Base-by-base conservation (phyloP, 352 stramenopile genomes). In the Pythium biforme region DNA sequence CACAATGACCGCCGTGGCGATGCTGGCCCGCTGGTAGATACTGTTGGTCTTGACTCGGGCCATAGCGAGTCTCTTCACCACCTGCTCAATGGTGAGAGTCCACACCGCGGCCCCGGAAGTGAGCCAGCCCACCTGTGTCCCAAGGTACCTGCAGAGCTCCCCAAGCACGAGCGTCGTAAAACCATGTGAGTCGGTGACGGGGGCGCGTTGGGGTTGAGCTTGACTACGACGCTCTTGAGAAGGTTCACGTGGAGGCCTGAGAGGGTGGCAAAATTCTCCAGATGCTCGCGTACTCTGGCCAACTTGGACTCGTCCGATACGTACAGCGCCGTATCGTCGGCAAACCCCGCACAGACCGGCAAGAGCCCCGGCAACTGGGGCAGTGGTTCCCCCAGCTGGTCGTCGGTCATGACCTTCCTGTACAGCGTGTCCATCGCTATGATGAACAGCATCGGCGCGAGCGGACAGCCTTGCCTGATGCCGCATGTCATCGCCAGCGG, bases 371-470 rank as follows among this genome's bases (percentile, higher is more conserved):
- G 37, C 6, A 3, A 15, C 7, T 19, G 5, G 3, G 37, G 37
- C 7, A 43, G 10, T 11, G 37, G 37, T 11, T 43, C 37, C 4
- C 5, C 12, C 12, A 43, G 37, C 3, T 5, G 12, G 6, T 15
- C 11, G 37, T 43, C 37, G 17, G 6, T 19, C 12, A 11, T 5
- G 12, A 43, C 17, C 5, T 5, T n/a, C 22, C 45, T 12, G 22
- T 64, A 64, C 4, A 55, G 22, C 19, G 57, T 20, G 34, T 64
- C 57, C 15, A 64, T 34, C 2, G 39, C 57, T 1, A 66, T 11
- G n/a, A 66, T 59, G 27, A 66, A 66, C 4, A 66, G 50, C 12
- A 66, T 26, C 25, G 59, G 59, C 4, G 59, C 59, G 27, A 66
- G 22, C 0, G 48, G 59, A n/a, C 59, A 66, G 17, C 59, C 59